These are phyloP conservation scores for Monosporozyma aerobia DNA, from an alignment of 805 yeast genomes.

Conservation along the genomic window DNA sequence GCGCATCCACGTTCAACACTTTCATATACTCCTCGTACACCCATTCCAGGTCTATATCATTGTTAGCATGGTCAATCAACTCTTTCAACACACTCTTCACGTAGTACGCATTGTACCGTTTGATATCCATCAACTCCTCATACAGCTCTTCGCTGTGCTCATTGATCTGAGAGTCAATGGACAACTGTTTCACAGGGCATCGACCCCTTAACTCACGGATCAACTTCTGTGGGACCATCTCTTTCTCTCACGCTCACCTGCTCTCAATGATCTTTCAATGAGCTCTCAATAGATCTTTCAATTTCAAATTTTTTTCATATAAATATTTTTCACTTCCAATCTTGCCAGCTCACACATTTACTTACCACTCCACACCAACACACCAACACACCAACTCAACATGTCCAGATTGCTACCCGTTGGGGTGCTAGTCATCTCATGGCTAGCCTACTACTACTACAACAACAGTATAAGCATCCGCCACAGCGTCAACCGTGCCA, in stretches of 20 bases:
- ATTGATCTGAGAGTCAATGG: neutral
- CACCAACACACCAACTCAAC: neutral
- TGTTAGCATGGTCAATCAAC: constrained; percentile 31
- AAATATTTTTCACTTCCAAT: no score
- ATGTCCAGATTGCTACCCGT: neutral
- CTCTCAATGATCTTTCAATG: no score
- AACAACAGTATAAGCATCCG: no score
- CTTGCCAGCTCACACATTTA: neutral
- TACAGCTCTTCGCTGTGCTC: constrained; percentile 8
- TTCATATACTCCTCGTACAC: constrained; percentile 27
- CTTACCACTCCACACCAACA: neutral
- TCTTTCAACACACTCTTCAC: constrained; percentile 37
- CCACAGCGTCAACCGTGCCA: no score
- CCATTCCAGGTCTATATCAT: constrained; percentile 21
- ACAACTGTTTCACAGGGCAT: constrained; percentile 6
- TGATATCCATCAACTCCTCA: constrained; percentile 12
- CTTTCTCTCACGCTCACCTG: no score
- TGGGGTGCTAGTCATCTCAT: neutral
- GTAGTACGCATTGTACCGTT: constrained; percentile 42
- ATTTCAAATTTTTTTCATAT: neutral
- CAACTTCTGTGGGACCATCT: neutral
- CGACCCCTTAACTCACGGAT: constrained; percentile 9
- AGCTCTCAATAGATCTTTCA: no score
- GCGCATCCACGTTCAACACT: constrained; percentile 19
- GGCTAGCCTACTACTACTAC: neutral